phyloP scores from a whole-genome alignment of 805 yeast species.

The Ogataea thermomethanolica region DNA sequence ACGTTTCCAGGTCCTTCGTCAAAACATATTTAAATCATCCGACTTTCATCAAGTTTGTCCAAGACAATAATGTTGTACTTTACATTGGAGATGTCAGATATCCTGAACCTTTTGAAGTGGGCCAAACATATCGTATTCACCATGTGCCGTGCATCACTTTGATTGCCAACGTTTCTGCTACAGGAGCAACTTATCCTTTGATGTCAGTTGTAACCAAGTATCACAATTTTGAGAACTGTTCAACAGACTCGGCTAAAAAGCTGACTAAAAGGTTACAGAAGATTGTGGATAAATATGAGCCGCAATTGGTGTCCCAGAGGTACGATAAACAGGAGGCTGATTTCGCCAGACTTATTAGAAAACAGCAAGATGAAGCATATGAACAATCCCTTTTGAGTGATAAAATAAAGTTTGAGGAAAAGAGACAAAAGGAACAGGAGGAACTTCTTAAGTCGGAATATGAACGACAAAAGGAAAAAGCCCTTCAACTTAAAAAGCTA shows the following conservation, averaged over 20 bases:
- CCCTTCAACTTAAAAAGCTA: constrained; percentile 11
- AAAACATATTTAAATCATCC: constrained; percentile 45
- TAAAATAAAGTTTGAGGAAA: constrained; percentile 47
- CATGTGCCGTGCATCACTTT: constrained; percentile 53
- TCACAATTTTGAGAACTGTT: constrained; percentile 30
- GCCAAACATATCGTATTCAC: constrained; percentile 49
- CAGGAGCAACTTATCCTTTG: constrained; percentile 44
- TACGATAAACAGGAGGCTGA: constrained; percentile 58
- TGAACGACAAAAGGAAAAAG: constrained; percentile 15
- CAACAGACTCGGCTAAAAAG: constrained; percentile 22
- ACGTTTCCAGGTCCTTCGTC: constrained; percentile 40
- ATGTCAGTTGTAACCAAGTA: constrained; percentile 47
- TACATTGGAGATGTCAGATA: constrained; percentile 64
- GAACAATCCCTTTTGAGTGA: constrained; percentile 58
- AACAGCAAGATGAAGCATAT: constrained; percentile 67
- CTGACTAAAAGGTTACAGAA: constrained; percentile 36
- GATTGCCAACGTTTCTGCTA: constrained; percentile 54
- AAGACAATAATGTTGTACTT: constrained; percentile 45
- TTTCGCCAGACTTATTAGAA: constrained; percentile 53
- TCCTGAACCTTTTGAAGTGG: constrained; percentile 65
- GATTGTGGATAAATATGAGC: constrained; percentile 53
- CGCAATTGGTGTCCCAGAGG: constrained; percentile 58
- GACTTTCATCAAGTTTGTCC: constrained; percentile 37
- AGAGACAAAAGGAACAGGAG: constrained; percentile 29
- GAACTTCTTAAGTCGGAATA: constrained; percentile 18